Conservation (phyloP, 1,139 yeast species). For the Hemisphaericaspora subhashii region DNA sequence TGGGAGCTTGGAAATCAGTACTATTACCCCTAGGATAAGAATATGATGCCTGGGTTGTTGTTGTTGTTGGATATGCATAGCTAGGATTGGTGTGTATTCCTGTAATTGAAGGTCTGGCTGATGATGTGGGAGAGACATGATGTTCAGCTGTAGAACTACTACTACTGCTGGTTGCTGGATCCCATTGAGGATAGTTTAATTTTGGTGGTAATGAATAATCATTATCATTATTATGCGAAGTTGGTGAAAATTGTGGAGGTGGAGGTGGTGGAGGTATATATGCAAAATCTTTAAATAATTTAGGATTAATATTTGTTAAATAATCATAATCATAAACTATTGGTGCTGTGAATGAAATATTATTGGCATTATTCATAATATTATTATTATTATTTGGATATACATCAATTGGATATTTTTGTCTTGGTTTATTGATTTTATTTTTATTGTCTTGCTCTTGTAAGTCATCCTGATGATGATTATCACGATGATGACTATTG, state of each 20-base stretch:
- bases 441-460: constrained; percentile 4
- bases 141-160: not conserved
- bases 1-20: not conserved
- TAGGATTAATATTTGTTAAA: constrained; percentile 38
- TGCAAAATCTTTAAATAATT: constrained; percentile 38
- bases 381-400: constrained; percentile 6
- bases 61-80: not conserved
- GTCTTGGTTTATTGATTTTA: constrained; percentile 3
- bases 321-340: constrained; percentile 48
- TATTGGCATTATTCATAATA: too few relatives aligned
- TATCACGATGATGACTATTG: too few relatives aligned
- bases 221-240: not conserved
- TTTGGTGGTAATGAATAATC: constrained; percentile 20
- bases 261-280: constrained; percentile 30
- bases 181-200: constrained; percentile 28
- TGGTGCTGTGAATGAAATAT: constrained; percentile 35
- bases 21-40: too few relatives aligned
- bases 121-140: constrained; percentile 16
- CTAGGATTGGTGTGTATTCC: not conserved
- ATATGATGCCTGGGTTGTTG: too few relatives aligned
- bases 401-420: constrained; percentile 8
- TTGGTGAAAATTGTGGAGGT: constrained; percentile 3
- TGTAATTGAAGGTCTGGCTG: constrained; percentile 16
- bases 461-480: constrained; percentile 5
- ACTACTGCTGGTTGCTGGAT: not conserved